A percentile compares a stretch with the other conserved stretches of the same genome.
These are phyloP conservation scores for Leptodontidium sp. DNA, from an alignment of 2,329 filamentous ascomycete genomes.

Conservation along the genomic window DNA sequence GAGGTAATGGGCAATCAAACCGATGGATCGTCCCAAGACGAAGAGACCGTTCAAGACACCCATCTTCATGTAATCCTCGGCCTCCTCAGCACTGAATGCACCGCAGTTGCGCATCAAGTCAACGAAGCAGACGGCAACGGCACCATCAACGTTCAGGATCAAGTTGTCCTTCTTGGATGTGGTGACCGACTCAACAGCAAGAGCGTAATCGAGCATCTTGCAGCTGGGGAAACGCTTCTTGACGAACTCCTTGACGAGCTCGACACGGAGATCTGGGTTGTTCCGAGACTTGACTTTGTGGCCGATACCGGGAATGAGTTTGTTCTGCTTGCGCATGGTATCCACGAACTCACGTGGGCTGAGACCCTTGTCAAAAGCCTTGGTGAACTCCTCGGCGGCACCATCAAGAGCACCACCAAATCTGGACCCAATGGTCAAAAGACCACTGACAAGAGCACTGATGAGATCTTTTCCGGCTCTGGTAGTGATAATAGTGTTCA, in stretches of 20 bases:
- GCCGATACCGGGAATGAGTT: slow-evolving; percentile 98
- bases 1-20: slow-evolving; percentile 99
- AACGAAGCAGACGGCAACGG: slow-evolving; percentile 98
- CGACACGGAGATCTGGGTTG: slow-evolving; percentile 99
- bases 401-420: slow-evolving; percentile 99
- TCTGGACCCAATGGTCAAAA: slow-evolving; percentile 95
- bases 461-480: slow-evolving; percentile 99
- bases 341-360: slow-evolving; percentile 99
- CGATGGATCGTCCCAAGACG: slow-evolving; percentile 95
- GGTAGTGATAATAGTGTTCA: slow-evolving; percentile 99
- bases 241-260: slow-evolving; percentile 99
- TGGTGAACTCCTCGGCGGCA: slow-evolving; percentile 97
- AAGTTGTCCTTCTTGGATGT: slow-evolving; percentile 99
- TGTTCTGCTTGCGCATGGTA: slow-evolving; percentile 99
- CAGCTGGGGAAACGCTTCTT: slow-evolving; percentile 96
- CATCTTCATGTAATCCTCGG: slow-evolving; percentile 98
- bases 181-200: slow-evolving; percentile 97
- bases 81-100: slow-evolving; percentile 94
- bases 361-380: slow-evolving; percentile 97
- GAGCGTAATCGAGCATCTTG: slow-evolving; percentile 98
- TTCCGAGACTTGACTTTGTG: slow-evolving; percentile 99
- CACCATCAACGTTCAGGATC: slow-evolving; percentile 98
- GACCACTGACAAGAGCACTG: slow-evolving; percentile 92
- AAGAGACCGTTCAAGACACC: slow-evolving; percentile 99
- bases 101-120: slow-evolving; percentile 97